Base-by-base conservation (phyloP, 2,329 filamentous ascomycete genomes). In the Hypoxylon sp. region DNA sequence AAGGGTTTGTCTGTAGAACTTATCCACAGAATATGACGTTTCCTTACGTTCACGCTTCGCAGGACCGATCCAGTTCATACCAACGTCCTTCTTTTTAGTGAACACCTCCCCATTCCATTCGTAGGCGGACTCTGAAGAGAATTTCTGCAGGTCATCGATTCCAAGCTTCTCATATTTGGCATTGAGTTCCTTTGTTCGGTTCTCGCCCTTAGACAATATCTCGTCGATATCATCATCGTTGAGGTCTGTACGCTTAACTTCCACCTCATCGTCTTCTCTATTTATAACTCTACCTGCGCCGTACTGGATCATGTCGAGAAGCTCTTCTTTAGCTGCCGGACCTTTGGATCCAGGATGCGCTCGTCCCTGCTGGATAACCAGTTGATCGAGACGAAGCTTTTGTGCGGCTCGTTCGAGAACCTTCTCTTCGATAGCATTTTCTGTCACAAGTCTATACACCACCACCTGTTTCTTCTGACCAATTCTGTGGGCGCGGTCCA, bases 101-200 rank as follows among this genome's bases (percentile, higher is more conserved):
- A 99, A 99, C 74, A 95, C 95, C 80, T 98, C 91, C 48, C 96
- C 96, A 70, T 99, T 99, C 96, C 96, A 99, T 77, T 98, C 96
- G 74, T 99, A 99, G 0, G 96, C 94, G 58, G 93, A 97, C 74
- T 99, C 96, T 0, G 95, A 97, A 0, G 91, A 96, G 79, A 99
- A 99, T 76, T 98, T 98, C 77, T 99, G 96, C 45, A 99, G 81
- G 72, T 99, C 96, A 77, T 99, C 96, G 29, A 99, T 91, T 69
- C 96, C 96, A 41, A 99, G 89, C 77, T 97, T 97, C 78, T 98
- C 96, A 74, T 98, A 99, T 79, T 94, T 95, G 71, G 92, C 91
- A 76, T 94, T 98, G 43, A 99, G 86, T 78, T 96, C 86, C 69
- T 94, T 93, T 0, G 96, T 99, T 63, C 94, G 88, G 76, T 92